Evolutionary conservation across 2,329 filamentous ascomycete species (phyloP), one percentile per base, ranked within the genome.

Genomic region (Myriosclerotinia scirpicola): DNA sequence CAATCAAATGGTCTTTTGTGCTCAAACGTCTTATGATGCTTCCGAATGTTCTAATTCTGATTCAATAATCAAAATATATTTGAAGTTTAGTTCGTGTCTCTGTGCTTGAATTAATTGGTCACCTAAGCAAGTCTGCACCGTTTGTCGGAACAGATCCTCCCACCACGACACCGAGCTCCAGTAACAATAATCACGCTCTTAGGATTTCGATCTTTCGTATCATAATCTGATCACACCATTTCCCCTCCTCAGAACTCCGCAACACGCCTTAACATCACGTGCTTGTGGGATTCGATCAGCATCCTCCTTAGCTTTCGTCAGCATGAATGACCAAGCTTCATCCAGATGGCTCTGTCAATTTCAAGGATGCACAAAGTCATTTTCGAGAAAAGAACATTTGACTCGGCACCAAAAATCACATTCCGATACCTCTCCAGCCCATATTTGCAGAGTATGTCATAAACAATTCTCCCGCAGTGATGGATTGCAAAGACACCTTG

Each of bases 391-490:
- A 52, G 73, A 75, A 59, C 73, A 75, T 59, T 65, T 75, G 30
- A 69, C 67, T 12, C 69, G 73, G 4, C 73, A 75, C 58, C 68
- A 72, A 54, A 68, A 67, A 54, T 72, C 65, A 11, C 73, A 75
- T 48, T 67, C 67, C 1, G 62, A 66, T n/a, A 67, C 65, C 5
- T 54, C 67, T 7, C 67, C 68, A 22, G 56, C 62, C 11, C 40
- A 66, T 36, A 9, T 54, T 26, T 74, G 73, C 40, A 58, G 63
- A 14, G 67, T 75, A 8, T 75, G 73, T 22, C 58, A 54, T 1
- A 69, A 71, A 40, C 66, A 69, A 44, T 75, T 75, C 60, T 73
- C 73, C 53, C 70, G 73, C 61, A 73, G 72, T 66, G 72, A 75
- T 60, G 73, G 72, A 54, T 66, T 75, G 20, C 71, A 70, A 52